Percentiles rank a stretch among this genome's conserved stretches.
These are phyloP conservation scores for Trypanosomatidae sp. DNA, from an alignment of 208 protist species.

Conservation along the genomic window DNA sequence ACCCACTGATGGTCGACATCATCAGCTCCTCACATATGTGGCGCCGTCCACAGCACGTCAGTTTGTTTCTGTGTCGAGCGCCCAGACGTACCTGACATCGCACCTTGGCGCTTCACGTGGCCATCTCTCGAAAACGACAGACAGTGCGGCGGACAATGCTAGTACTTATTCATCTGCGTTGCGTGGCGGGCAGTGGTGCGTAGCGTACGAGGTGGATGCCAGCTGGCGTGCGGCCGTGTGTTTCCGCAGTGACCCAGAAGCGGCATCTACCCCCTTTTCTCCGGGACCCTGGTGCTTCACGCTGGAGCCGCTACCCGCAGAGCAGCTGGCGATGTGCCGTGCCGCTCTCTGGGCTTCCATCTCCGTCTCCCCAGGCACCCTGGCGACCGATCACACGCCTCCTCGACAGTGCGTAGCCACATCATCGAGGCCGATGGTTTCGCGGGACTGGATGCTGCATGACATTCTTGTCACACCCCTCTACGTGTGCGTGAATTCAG, in stretches of 20 bases:
- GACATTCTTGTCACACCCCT: constrained; percentile 25
- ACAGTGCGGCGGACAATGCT: background rate
- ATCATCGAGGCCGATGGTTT: background rate
- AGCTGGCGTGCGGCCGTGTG: background rate
- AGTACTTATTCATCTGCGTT: background rate
- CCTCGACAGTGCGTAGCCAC: background rate
- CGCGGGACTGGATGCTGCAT: background rate
- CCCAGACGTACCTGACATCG: constrained; percentile 1
- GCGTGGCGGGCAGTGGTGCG: constrained; percentile 17
- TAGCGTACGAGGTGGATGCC: constrained; percentile 13
- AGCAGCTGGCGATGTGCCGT: constrained; percentile 14
- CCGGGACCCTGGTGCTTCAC: constrained; percentile 20
- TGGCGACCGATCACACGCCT: background rate
- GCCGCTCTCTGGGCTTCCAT: background rate
- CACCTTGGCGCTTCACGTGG: background rate
- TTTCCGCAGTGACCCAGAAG: background rate
- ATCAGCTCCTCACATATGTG: constrained; percentile 11
- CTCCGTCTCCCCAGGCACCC: background rate
- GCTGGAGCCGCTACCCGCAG: constrained; percentile 19
- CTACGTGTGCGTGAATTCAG: constrained; percentile 10
- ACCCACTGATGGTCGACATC: background rate
- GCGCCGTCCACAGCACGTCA: constrained; percentile 13
- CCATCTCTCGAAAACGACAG: background rate
- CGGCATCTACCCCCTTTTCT: background rate
- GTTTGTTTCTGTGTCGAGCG: constrained; percentile 17